Base-by-base conservation (phyloP, 2,329 filamentous ascomycete genomes). In the Colletotrichum abscissum region DNA sequence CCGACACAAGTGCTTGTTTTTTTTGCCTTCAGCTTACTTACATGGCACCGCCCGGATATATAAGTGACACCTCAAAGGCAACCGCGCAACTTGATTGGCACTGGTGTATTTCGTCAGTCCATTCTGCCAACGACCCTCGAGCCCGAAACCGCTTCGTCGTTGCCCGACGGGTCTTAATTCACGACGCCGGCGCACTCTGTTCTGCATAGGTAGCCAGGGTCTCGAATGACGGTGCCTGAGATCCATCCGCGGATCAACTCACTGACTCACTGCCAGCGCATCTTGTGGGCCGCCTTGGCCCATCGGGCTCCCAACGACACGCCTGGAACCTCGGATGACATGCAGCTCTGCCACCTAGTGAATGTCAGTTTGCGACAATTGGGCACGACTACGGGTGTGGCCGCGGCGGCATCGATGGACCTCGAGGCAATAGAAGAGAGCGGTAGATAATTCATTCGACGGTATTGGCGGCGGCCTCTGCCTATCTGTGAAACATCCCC, bases 221-320 rank as follows among this genome's bases (percentile, higher is more conserved):
- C 33, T 38, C 49, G 16, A 62, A 62, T 66, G 71, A 57, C 57
- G 67, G 38, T 71, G 56, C 71, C 67, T 73, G 67, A 71, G 71
- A 71, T 65, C 56, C 67, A 66, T 57, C 67, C 71, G 56, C 62
- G 67, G 55, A 62, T 54, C 56, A 30, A 60, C n/a, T 60, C 46
- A 70, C 71, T 70, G 70, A 72, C 66, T 72, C 70, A 72, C 67
- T 71, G 71, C 71, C 71, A 73, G 35, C 71, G 49, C 67, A 73
- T 56, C 33, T 30, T 69, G 71, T 73, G 71, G 71, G 67, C 71
- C 67, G 58, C 55, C 19, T 60, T 69, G 42, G 70, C 54, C 49
- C 38, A 42, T 59, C 42, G 54, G 65, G 66, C 66, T 63, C 56
- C 62, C 60, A 65, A 35, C 60, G 56, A 19, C 59, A 63, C 42